These are phyloP conservation scores for Lentinula sp. DNA, from an alignment of 768 basidiomycete species.

Conservation along the genomic window DNA sequence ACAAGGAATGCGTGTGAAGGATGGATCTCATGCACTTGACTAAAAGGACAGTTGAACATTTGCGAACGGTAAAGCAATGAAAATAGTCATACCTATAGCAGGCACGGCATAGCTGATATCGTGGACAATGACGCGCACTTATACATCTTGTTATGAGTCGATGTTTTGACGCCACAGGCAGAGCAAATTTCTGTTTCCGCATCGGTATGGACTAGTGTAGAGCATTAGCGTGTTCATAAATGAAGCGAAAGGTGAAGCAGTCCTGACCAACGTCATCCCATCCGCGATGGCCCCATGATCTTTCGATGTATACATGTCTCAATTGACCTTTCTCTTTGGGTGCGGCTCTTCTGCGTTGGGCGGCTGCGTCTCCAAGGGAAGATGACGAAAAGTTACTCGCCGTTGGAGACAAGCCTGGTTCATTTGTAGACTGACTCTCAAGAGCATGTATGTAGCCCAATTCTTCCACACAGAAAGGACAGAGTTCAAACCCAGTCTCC, in stretches of 20 bases:
- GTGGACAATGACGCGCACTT: conserved; percentile 77
- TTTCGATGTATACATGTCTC: conserved; percentile 83
- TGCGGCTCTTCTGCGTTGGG: conserved; percentile 60
- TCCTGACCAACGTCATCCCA: conserved; percentile 88
- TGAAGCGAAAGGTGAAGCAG: background rate
- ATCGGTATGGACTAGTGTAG: conserved; percentile 58
- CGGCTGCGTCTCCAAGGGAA: conserved; percentile 50
- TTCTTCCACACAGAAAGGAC: conserved; percentile 69
- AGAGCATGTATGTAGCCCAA: conserved; percentile 77
- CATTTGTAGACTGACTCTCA: conserved; percentile 36
- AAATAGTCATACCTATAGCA: conserved; percentile 61
- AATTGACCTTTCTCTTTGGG: conserved; percentile 69
- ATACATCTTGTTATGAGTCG: conserved; percentile 56
- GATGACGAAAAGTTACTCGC: conserved; percentile 31
- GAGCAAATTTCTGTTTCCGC: conserved; percentile 61
- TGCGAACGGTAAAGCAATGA: background rate
- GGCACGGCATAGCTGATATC: conserved; percentile 75
- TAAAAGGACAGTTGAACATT: conserved; percentile 20
- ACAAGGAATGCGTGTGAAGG: conserved; percentile 83
- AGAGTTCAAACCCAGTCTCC: conserved; percentile 73
- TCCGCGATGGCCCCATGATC: conserved; percentile 74
- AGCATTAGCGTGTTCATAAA: background rate
- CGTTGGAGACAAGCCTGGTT: conserved; percentile 40
- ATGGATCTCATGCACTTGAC: conserved; percentile 88
- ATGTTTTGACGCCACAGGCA: conserved; percentile 49